Percentiles rank a stretch among this genome's conserved stretches.
Conservation (phyloP, 2,329 filamentous ascomycete genomes). For the Thielaviopsis euricoi region DNA sequence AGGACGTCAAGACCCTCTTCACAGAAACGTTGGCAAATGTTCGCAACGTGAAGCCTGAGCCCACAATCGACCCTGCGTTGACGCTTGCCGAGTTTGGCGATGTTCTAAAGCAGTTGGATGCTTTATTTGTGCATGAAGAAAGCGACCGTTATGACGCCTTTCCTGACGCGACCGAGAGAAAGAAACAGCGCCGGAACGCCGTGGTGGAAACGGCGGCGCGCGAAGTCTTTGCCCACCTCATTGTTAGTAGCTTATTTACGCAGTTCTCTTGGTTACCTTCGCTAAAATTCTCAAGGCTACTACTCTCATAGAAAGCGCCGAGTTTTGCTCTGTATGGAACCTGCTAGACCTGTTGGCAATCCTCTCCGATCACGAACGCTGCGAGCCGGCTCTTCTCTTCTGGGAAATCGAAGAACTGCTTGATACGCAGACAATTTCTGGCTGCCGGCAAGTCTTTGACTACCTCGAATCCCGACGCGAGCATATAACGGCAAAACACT, state of each 20-base stretch:
- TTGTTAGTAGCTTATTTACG: constrained; percentile 39
- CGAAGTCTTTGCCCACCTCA: constrained; percentile 59
- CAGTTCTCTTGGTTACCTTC: constrained; percentile 20
- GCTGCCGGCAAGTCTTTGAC: constrained; percentile 82
- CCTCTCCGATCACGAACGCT: constrained; percentile 64
- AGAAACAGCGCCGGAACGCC: constrained; percentile 39
- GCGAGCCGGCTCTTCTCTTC: constrained; percentile 66
- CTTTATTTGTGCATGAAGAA: constrained; percentile 20
- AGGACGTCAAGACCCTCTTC: constrained; percentile 36
- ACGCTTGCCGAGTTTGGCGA: constrained; percentile 48
- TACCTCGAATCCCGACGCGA: constrained; percentile 89
- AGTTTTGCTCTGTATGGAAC: constrained; percentile 80
- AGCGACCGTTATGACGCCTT: constrained; percentile 17
- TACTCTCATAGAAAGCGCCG: constrained; percentile 57
- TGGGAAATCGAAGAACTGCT: constrained; percentile 89
- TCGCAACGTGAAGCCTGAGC: constrained; percentile 37
- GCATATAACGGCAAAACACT: constrained; percentile 64
- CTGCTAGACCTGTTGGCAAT: constrained; percentile 82
- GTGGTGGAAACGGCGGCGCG: constrained; percentile 73
- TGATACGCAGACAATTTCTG: constrained; percentile 87
- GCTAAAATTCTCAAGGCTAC: constrained; percentile 36
- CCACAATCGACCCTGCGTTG: constrained; percentile 56
- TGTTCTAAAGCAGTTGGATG: constrained; percentile 27
- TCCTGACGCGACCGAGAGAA: constrained; percentile 18
- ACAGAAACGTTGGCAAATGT: constrained; percentile 42